Base-by-base conservation (phyloP, 2,329 filamentous ascomycete species). In the Tolypocladium inflatum region DNA sequence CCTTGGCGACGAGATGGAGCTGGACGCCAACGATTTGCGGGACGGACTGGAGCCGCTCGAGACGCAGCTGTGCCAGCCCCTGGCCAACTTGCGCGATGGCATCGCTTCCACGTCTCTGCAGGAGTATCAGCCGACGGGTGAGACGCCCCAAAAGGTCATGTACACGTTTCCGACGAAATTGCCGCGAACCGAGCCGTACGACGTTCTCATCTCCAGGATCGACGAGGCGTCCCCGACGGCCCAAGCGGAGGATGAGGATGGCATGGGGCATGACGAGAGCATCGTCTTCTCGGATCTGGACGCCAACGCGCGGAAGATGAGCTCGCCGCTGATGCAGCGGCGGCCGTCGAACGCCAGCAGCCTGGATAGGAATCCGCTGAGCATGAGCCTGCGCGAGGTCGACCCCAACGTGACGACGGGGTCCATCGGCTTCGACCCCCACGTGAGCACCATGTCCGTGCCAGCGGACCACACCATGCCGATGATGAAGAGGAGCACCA, bases 91-190 rank as follows among this genome's bases (percentile, higher is more conserved):
- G 33, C 85, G 90, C 9, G 79, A 85, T 21, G 81, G 84, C n/a
- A 83, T 96, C 53, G 75, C 80, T 19, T 75, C 73, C 53, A 85
- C 86, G 1, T 73, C 78, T 5, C 78, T 97, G 56, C 80, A 85
- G 56, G 91, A 97, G 69, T 97, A 97, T 71, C 78, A 84, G 42
- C 83, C 89, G 0, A 97, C 94, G 0, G 93, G 94, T 55, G 80
- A 88, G 53, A 97, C 94, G 1, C 94, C 94, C 0, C 84, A 89
- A 67, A 94, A 92, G 74, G 77, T 80, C 37, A 79, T 85, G 56
- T 99, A 97, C 72, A 79, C 84, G n/a, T 96, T 90, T 67, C 89
- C 91, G 0, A 88, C 83, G 1, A 78, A 81, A 2, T 79, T 99
- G 1, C 94, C 94, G 4, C 85, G 86, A 33, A 97, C 94, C 0